phyloP scores from a whole-genome alignment of 176 grass and related monocot genomes.

The Zea luxurians region DNA sequence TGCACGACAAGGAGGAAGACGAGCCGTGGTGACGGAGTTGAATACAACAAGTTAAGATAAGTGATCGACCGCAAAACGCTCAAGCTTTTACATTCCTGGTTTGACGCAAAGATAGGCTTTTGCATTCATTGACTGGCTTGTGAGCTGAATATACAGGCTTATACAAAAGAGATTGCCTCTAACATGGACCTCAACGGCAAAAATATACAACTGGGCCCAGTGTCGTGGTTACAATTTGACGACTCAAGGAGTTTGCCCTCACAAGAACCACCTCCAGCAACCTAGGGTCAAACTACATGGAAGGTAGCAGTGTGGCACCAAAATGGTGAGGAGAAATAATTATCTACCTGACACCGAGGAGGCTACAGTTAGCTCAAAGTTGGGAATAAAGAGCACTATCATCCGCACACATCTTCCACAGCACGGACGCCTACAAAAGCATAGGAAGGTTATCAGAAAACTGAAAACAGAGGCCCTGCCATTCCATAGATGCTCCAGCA shows the following conservation, averaged over 20 bases:
- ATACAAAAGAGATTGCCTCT: constrained; percentile 36
- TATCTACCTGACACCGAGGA: constrained; percentile 51
- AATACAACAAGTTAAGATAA: too few relatives aligned
- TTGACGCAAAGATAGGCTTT: constrained; percentile 31
- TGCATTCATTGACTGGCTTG: constrained; percentile 39
- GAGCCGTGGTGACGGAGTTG: too few relatives aligned
- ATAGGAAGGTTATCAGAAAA: constrained; percentile 23
- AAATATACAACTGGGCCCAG: constrained; percentile 51
- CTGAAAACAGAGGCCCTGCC: not conserved
- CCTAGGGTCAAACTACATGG: constrained; percentile 32
- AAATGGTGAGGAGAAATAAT: constrained; percentile 44
- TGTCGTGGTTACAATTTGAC: constrained; percentile 33
- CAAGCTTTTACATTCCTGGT: not conserved
- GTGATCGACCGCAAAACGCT: too few relatives aligned
- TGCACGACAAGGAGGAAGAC: too few relatives aligned
- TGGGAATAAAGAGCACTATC: constrained; percentile 34
- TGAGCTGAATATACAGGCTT: constrained; percentile 47
- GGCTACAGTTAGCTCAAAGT: constrained; percentile 52
- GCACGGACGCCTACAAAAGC: constrained; percentile 43
- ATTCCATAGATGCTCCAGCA: too few relatives aligned
- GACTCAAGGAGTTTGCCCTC: constrained; percentile 38
- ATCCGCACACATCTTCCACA: constrained; percentile 39
- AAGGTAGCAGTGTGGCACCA: constrained; percentile 30
- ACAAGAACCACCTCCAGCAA: constrained; percentile 35
- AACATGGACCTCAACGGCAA: constrained; percentile 43